Evolutionary conservation across 129 eudicot species (phyloP), one percentile per base, ranked within the genome.

Genomic region (Erigeron canadensis): DNA sequence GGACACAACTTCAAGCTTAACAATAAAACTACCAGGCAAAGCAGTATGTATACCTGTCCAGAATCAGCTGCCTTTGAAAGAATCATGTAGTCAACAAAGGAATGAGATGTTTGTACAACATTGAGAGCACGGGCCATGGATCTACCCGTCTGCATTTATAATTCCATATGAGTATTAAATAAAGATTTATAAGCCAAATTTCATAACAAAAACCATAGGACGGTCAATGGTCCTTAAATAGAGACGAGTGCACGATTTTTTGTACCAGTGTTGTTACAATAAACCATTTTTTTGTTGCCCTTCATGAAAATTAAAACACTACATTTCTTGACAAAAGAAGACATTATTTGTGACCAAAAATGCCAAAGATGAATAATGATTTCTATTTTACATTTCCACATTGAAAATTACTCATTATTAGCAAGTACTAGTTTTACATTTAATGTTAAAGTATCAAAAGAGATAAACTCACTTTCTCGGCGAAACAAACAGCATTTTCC

Each of bases 101-200:
- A 77, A 78, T 87, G 86, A 16, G 95, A 89, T 72, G 98, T 93
- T 81, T 85, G 95, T 44, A 83, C 87, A 77, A 87, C 98, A 67
- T 93, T 93, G 46, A 93, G 89, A 71, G 98, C 76, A 80, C 76
- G 79, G 39, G 90, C 96, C 72, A 93, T 87, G 53, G 74, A 84
- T 74, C 77, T 79, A 78, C 84, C 76, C 63, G 95, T 93, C 98
- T 93, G 91, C 82, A 72, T 65, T 67, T 6, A 76, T 4, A 19
- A 21, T n/a, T 17, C 46, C 7, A 40, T 6, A 69, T n/a, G 12
- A 75, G 8, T 28, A 77, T 69, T n/a, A 11, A 42, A 12, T 42
- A 60, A n/a, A 40, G 16, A 62, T 23, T 15, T 39, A 48, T 23
- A 15, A 34, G 69, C 69, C 75, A 47, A 60, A 60, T 17, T 56